phyloP scores from a whole-genome alignment of 768 basidiomycete genomes.

The Lactifluus pinguis region DNA sequence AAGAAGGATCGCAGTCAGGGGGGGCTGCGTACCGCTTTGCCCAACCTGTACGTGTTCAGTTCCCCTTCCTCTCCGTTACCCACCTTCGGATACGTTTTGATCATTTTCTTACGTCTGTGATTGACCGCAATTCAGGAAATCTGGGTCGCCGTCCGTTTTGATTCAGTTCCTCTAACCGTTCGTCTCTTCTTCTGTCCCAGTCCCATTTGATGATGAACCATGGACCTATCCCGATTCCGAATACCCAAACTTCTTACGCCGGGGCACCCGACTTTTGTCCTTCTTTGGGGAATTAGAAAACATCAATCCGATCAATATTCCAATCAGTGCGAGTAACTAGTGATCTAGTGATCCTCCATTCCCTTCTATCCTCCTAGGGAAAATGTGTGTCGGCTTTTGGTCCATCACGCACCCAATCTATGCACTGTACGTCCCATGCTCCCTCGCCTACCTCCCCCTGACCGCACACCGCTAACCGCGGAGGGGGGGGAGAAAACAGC shows the following conservation, averaged over 20 bases:
- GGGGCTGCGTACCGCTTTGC: not conserved
- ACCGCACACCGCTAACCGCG: slow-evolving; percentile 5
- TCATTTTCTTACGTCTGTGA: slow-evolving; percentile 2
- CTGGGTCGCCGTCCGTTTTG: not conserved
- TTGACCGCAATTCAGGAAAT: slow-evolving; percentile 1
- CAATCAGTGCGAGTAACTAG: not conserved
- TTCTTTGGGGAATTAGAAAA: slow-evolving; percentile 2
- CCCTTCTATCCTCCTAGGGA: slow-evolving; percentile 1
- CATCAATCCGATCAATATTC: not conserved
- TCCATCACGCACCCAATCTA: slow-evolving; percentile 69
- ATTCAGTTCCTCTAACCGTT: not conserved
- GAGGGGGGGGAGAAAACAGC: slow-evolving; percentile 28
- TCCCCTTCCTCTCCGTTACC: not conserved
- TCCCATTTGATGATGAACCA: slow-evolving; percentile 1
- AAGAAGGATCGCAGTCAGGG: not conserved
- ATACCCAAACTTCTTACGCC: not conserved
- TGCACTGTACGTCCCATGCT: slow-evolving; percentile 53
- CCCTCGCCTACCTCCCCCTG: not conserved
- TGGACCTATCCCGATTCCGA: not conserved
- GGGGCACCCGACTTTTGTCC: slow-evolving; percentile 4
- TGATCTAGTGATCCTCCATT: slow-evolving; percentile 14
- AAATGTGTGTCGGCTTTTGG: slow-evolving; percentile 77
- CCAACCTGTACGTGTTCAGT: slow-evolving; percentile 10
- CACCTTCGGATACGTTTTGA: not conserved
- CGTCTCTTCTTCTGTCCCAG: slow-evolving; percentile 7